phyloP scores from a whole-genome alignment of 257 asterid genomes.

The Gardenia jasminoides region DNA sequence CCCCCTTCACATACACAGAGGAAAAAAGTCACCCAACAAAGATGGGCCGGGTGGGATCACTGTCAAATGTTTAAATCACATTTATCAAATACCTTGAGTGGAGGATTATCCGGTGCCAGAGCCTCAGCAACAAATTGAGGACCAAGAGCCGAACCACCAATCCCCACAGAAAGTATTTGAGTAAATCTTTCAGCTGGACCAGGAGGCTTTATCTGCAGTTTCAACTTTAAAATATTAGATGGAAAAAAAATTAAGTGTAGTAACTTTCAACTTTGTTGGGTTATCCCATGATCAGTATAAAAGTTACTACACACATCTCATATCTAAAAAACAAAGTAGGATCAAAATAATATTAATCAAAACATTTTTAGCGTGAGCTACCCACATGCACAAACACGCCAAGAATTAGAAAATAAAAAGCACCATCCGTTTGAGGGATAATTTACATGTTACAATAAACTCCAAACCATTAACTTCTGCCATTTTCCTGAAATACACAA shows the following conservation, averaged over 20 bases:
- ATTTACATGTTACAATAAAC: not conserved
- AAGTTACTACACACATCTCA: not conserved
- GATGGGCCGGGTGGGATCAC: not conserved
- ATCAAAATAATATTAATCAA: not conserved
- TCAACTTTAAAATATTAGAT: constrained; percentile 20
- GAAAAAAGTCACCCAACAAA: not conserved
- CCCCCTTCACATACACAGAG: not conserved
- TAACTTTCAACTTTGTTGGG: not conserved
- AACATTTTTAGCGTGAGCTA: not conserved
- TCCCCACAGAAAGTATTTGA: constrained; percentile 92
- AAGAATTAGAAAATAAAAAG: not conserved
- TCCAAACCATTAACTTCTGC: not conserved
- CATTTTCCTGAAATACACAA: not conserved
- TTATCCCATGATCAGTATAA: not conserved
- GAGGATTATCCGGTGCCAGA: constrained; percentile 98
- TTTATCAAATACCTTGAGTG: constrained; percentile 67
- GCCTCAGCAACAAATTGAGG: constrained; percentile 99
- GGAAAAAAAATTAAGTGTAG: not conserved
- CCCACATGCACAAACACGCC: not conserved
- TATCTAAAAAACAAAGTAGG: not conserved
- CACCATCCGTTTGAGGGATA: not conserved
- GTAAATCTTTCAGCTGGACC: constrained; percentile 52
- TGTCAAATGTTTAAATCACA: not conserved
- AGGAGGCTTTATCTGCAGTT: constrained; percentile 80
- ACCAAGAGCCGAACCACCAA: constrained; percentile 99